Conservation (phyloP, 108 stramenopile species). For the Tribonema minus region DNA sequence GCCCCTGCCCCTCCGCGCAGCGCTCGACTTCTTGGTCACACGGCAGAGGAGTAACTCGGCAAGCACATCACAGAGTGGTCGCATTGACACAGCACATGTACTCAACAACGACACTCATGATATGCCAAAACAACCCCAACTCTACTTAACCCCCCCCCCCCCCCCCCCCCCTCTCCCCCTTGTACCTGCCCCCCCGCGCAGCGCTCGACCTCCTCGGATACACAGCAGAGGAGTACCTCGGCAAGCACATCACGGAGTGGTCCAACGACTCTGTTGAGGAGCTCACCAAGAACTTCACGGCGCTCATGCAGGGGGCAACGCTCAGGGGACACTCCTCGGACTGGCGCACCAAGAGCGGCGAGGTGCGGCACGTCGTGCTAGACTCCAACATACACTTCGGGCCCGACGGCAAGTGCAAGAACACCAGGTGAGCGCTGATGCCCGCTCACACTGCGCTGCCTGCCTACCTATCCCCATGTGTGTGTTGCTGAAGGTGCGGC, state of each 20-base stretch:
- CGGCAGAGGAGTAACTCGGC: slow-evolving; percentile 56
- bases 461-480: no score
- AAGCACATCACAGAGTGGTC: neutral
- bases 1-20: no score
- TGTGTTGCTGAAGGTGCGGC: no score
- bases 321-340: neutral
- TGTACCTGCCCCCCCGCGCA: no score
- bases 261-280: neutral
- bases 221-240: slow-evolving; percentile 55
- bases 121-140: no score
- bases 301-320: neutral
- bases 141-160: no score
- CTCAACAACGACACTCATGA: no score
- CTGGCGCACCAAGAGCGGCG: slow-evolving; percentile 44
- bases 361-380: slow-evolving; percentile 48
- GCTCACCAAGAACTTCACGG: neutral
- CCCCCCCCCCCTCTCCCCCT: no score
- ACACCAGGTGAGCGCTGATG: no score
- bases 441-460: no score
- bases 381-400: slow-evolving; percentile 60
- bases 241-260: slow-evolving; percentile 1
- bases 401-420: slow-evolving; percentile 29
- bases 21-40: slow-evolving; percentile 59
- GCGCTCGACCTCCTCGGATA: slow-evolving; percentile 61
- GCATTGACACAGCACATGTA: no score